Base-by-base conservation (phyloP, 1,139 yeast genomes). In the Blastobotrys malaysiensis region DNA sequence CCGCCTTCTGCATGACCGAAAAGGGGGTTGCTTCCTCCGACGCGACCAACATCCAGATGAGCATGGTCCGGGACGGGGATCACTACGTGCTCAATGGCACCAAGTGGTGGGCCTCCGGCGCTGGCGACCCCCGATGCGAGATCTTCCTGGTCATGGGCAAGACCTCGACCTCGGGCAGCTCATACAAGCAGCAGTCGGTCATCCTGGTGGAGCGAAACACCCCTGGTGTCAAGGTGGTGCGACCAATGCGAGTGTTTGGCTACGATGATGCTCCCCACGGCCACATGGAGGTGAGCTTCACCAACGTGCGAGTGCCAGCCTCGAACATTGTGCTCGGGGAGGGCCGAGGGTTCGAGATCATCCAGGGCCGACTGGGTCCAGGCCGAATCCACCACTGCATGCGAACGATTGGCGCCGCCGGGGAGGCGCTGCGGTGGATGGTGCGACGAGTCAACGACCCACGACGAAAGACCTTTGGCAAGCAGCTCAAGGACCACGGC, bases 41-140 rank as follows among this genome's bases (percentile, higher is more conserved):
- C 65, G 88, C 88, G 1, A 76, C 84, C 61, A 84, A 83, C 67
- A 82, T 84, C 56, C 75, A 82, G 9, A 71, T 80, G 39, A 70
- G 76, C 36, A 84, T 86, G 48, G 59, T 59, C 27, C 64, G 65
- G 22, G 79, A 80, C 49, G 70, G 71, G 5, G 81, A 81, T 2
- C 76, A 80, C 59, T 81, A 77, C 61, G 81, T 82, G 2, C 62
- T 84, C 49, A 81, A 81, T 59, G 90, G 90, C 9, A 76, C 82
- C 59, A 84, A 84, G 65, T 84, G 89, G 89, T 84, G 84, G 77
- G 85, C 87, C 1, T 81, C 87, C 0, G 88, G 88, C 26, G 88
- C 88, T 43, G 88, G 87, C 19, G 88, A 84, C 66, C 88, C 88
- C 21, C 75, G 86, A 55, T 78, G 83, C 66, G 63, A 73, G 36